Conservation (phyloP, 202 grass and related monocot genomes). For the Elaeis oleifera region DNA sequence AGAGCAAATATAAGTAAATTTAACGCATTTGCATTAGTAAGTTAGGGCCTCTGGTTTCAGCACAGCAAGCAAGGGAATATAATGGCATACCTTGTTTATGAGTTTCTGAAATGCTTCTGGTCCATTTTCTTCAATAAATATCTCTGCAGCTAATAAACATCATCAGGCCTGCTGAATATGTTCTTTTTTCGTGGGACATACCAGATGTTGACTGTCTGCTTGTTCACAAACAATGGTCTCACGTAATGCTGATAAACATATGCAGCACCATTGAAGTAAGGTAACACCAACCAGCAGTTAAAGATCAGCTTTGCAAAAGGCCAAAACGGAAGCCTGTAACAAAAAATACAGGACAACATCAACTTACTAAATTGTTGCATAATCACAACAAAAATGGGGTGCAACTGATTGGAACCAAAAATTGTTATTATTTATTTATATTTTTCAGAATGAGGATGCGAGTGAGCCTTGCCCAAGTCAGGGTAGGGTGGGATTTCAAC, state of each 20-base stretch:
- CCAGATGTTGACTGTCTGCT: conserved; percentile 60
- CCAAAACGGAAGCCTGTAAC: conserved; percentile 67
- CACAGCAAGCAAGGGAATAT: not conserved
- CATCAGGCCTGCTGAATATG: conserved; percentile 53
- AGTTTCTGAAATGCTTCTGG: conserved; percentile 75
- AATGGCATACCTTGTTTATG: conserved; percentile 57
- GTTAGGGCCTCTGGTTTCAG: not conserved
- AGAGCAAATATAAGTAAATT: too few species aligned
- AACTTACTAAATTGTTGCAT: conserved; percentile 1
- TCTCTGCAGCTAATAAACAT: conserved; percentile 75
- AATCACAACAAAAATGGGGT: not conserved
- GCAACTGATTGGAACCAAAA: too few species aligned
- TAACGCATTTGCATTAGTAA: not conserved
- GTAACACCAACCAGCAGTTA: conserved; percentile 73
- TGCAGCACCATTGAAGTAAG: conserved; percentile 66
- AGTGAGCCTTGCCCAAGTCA: too few species aligned
- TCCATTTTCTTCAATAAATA: conserved; percentile 77
- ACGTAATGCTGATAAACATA: conserved; percentile 64
- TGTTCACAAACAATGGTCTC: conserved; percentile 35
- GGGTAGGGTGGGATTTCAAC: too few species aligned
- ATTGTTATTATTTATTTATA: too few species aligned
- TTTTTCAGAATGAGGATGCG: too few species aligned
- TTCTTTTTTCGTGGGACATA: conserved; percentile 51
- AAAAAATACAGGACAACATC: not conserved
- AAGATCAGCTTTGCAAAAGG: conserved; percentile 53